A percentile compares a stretch with the other conserved stretches of the same genome.
Evolutionary conservation across 495 filamentous ascomycete species (phyloP).

Genomic region (Penicillium subrubescens): DNA sequence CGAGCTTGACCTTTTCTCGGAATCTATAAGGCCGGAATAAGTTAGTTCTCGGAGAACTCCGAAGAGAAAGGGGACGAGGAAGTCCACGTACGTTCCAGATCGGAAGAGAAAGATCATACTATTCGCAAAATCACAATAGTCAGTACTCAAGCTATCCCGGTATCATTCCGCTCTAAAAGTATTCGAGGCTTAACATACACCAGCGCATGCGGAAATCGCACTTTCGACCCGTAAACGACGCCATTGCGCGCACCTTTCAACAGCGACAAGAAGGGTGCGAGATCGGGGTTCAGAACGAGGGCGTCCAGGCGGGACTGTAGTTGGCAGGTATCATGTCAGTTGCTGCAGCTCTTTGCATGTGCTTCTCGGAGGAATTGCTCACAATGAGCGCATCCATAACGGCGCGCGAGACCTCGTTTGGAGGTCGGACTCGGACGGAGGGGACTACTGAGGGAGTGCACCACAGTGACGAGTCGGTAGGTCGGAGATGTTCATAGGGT

Average conservation of each 20-base stretch:
- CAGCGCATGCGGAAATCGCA: slow-evolving; percentile 96
- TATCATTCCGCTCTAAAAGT: slow-evolving; percentile 4
- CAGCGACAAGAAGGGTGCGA: slow-evolving; percentile 79
- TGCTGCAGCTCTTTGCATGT: slow-evolving; percentile 13
- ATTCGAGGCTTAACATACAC: slow-evolving; percentile 59
- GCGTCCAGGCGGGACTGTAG: slow-evolving; percentile 56
- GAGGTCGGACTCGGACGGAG: slow-evolving; percentile 26
- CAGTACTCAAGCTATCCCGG: slow-evolving; percentile 1
- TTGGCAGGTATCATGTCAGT: not conserved
- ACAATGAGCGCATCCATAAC: slow-evolving; percentile 47
- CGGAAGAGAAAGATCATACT: slow-evolving; percentile 96
- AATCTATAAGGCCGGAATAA: slow-evolving; percentile 48
- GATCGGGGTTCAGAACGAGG: slow-evolving; percentile 76
- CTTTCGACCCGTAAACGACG: slow-evolving; percentile 94
- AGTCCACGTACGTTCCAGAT: slow-evolving; percentile 68
- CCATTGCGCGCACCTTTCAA: slow-evolving; percentile 95
- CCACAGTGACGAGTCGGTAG: slow-evolving; percentile 12
- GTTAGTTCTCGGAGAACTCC: slow-evolving; percentile 14
- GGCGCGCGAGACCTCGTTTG: slow-evolving; percentile 38
- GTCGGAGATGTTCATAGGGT: slow-evolving; percentile 10
- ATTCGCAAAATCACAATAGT: slow-evolving; percentile 8
- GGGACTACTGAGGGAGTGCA: slow-evolving; percentile 18
- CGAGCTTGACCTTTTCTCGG: slow-evolving; percentile 73
- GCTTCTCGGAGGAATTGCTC: slow-evolving; percentile 13
- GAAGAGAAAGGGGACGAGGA: slow-evolving; percentile 6